A percentile compares a stretch with the other conserved stretches of the same genome.
Conservation (phyloP, 2,329 filamentous ascomycete species). For the Fusarium incarnatum region DNA sequence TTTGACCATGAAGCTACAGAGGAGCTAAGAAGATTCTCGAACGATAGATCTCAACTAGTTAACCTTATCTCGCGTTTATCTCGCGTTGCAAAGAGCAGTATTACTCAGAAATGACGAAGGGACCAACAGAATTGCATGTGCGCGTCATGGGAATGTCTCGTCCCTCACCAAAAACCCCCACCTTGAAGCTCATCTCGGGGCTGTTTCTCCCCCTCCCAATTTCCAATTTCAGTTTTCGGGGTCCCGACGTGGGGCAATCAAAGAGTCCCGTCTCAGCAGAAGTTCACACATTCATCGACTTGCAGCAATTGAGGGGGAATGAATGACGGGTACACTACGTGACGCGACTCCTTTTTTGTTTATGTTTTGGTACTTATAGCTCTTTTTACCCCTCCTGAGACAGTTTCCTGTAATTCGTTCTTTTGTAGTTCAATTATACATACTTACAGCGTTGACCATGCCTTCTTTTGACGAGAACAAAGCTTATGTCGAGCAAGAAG, state of each 20-base stretch:
- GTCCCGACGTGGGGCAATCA: slow-evolving; percentile 17
- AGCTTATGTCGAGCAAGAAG: slow-evolving; percentile 57
- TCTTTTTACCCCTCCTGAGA: neutral
- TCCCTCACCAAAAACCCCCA: slow-evolving; percentile 26
- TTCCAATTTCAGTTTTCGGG: slow-evolving; percentile 8
- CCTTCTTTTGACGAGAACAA: slow-evolving; percentile 52
- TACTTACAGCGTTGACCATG: slow-evolving; percentile 24
- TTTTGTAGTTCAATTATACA: slow-evolving; percentile 44
- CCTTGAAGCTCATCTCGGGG: slow-evolving; percentile 24
- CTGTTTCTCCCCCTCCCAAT: slow-evolving; percentile 5
- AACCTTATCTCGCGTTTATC: slow-evolving; percentile 14
- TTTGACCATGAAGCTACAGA: neutral
- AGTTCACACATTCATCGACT: slow-evolving; percentile 13
- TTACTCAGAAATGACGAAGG: neutral
- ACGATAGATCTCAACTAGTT: neutral
- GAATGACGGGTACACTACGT: slow-evolving; percentile 40
- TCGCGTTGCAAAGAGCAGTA: neutral
- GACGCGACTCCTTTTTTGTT: slow-evolving; percentile 32
- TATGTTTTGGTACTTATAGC: slow-evolving; percentile 19
- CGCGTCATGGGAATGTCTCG: slow-evolving; percentile 37
- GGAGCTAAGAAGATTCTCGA: neutral
- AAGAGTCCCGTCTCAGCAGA: slow-evolving; percentile 2
- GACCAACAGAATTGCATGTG: slow-evolving; percentile 27
- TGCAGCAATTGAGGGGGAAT: slow-evolving; percentile 28
- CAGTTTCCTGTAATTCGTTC: slow-evolving; percentile 32